Conservation (phyloP, 257 asterid species). For the Solanum appendiculatum region DNA sequence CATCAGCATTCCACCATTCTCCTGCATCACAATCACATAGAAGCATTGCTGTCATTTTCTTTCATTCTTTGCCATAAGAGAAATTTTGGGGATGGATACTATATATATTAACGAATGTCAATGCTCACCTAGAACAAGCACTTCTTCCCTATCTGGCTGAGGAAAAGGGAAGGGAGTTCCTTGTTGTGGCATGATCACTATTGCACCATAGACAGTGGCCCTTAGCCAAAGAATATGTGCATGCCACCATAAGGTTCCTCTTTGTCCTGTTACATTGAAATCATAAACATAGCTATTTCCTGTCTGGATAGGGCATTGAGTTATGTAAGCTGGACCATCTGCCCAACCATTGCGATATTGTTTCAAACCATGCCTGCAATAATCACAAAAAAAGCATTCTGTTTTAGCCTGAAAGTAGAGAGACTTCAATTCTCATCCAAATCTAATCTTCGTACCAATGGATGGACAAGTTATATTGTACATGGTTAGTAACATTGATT, state of each 20-base stretch:
- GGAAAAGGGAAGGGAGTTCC: conserved; percentile 48
- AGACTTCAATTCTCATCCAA: background rate
- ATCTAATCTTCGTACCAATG: conserved; percentile 31
- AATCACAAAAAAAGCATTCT: background rate
- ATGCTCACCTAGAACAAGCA: conserved; percentile 36
- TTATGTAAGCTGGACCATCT: conserved; percentile 58
- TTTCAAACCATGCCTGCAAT: conserved; percentile 49
- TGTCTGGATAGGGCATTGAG: conserved; percentile 56
- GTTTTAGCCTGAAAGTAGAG: background rate
- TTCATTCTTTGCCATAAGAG: background rate
- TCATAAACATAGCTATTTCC: conserved; percentile 43
- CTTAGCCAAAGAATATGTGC: conserved; percentile 70
- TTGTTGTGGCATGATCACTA: conserved; percentile 34
- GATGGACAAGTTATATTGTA: conserved; percentile 52
- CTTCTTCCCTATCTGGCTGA: conserved; percentile 37
- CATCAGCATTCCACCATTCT: conserved; percentile 58
- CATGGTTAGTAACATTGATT: conserved; percentile 49
- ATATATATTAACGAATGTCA: background rate
- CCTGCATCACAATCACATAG: conserved; percentile 18
- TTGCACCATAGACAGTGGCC: conserved; percentile 54
- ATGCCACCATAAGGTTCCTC: conserved; percentile 76
- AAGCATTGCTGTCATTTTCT: background rate
- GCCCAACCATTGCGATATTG: conserved; percentile 66
- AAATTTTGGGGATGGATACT: background rate
- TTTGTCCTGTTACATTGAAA: conserved; percentile 55